A percentile compares a stretch with the other conserved stretches of the same genome.
phyloP scores from a whole-genome alignment of 495 filamentous ascomycete species.

The Hypomontagnella monticulosa region DNA sequence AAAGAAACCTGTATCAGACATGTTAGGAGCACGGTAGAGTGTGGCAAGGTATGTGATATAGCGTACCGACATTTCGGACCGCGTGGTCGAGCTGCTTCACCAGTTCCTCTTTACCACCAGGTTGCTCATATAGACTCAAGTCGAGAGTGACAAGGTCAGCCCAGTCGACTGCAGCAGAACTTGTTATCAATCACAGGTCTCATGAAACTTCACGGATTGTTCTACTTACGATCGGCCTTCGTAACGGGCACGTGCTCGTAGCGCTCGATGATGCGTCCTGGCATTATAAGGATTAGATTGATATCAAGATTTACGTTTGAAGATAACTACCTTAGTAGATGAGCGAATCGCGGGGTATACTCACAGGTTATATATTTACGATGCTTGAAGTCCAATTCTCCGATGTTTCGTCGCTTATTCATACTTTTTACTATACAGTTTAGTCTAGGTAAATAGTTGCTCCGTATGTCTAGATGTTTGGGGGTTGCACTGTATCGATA shows the following conservation, averaged over 20 bases:
- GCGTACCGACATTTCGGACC: constrained; percentile 61
- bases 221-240: constrained; percentile 54
- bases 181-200: constrained; percentile 1
- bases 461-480: background rate
- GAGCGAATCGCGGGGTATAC: constrained; percentile 5
- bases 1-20: constrained; percentile 55
- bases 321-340: background rate
- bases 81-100: constrained; percentile 68
- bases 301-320: constrained; percentile 8
- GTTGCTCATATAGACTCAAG: constrained; percentile 58
- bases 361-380: constrained; percentile 17
- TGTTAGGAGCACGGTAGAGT: constrained; percentile 6
- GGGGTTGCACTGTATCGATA: constrained; percentile 24
- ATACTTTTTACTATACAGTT: constrained; percentile 14
- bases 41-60: background rate
- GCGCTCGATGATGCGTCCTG: constrained; percentile 54
- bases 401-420: constrained; percentile 13
- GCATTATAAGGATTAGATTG: constrained; percentile 45
- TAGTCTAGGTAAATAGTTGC: constrained; percentile 9
- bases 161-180: constrained; percentile 56
- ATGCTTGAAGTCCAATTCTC: background rate
- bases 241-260: constrained; percentile 62
- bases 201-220: background rate
- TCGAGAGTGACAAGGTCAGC: constrained; percentile 67
- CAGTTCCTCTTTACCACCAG: constrained; percentile 63